Base-by-base conservation (phyloP, 176 grass and related monocot species). In the Sorghum bicolor region DNA sequence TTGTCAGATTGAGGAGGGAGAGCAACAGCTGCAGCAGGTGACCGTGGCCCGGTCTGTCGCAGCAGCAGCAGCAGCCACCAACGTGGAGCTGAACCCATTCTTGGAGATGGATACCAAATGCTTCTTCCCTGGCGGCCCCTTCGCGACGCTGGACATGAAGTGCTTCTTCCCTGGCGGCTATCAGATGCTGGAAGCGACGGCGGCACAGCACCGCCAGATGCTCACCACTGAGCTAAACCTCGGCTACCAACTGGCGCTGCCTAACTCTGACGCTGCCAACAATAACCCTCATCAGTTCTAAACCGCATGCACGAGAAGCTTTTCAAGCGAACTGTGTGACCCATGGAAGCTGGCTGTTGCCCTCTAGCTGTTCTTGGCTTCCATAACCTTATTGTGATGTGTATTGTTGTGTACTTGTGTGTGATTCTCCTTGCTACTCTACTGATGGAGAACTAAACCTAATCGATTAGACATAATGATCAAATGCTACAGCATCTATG, bases 171-270 rank as follows among this genome's bases (percentile, higher is more conserved):
- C 88, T 0, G 53, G 70, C 17, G 58, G 47, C 28, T 37, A 90
- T 6, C 79, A 81, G 65, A 69, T 81, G 79, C 50, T 67, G 82
- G 62, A 80, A 31, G 74, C 69, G 16, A 4, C 57, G 11, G 58
- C 24, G 10, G 10, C 61, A 30, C 62, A 64, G 62, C 86, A 83
- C 4, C 52, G 72, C 61, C 86, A 74, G 77, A 74, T 80, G 22
- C 75, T 75, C 66, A 37, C 80, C 69, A 79, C 88, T 20, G 86
- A 87, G 57, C 92, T 93, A 7, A 89, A 93, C 81, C 88, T 93
- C 7, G 82, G 92, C 43, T 93, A 88, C 44, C 88, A 88, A 37
- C 80, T 83, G 10, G 79, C 44, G 10, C 75, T 70, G 1, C 60
- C 60, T 6, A 60, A 39, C 22, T 64, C 8, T 29, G 57, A 39